Percentiles rank a stretch among this genome's conserved stretches.
These are phyloP conservation scores for Sutorius eximius DNA, from an alignment of 1,284 basidiomycete species.

Conservation along the genomic window DNA sequence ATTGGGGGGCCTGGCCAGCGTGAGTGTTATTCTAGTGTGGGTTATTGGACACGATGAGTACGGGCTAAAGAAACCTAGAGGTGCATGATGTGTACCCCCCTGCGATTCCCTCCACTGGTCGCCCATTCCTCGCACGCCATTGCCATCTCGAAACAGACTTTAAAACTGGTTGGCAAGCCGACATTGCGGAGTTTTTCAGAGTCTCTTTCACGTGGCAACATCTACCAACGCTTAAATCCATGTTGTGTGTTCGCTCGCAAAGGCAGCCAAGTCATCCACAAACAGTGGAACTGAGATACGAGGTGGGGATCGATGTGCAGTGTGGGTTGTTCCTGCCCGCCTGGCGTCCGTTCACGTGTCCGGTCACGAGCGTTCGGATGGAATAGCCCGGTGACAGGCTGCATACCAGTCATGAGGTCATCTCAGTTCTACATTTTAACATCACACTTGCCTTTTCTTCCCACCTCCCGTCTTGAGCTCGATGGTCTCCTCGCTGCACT, in stretches of 20 bases:
- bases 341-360: conserved; percentile 5
- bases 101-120: too few species aligned
- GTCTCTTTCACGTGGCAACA: neutral
- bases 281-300: neutral
- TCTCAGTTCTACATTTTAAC: conserved; percentile 6
- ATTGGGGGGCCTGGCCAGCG: neutral
- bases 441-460: neutral
- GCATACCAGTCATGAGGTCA: neutral
- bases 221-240: neutral
- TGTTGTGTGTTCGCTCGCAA: neutral
- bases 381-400: neutral
- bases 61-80: neutral
- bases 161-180: neutral
- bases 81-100: too few species aligned
- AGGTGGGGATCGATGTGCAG: too few species aligned
- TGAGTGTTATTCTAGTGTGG: neutral
- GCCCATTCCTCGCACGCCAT: neutral
- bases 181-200: neutral
- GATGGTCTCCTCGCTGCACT: conserved; percentile 7
- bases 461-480: neutral
- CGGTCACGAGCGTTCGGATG: conserved; percentile 2
- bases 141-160: neutral
- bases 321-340: neutral
- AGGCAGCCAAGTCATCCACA: neutral
- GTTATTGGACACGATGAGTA: neutral